These are phyloP conservation scores for Vitis hybrid DNA, from an alignment of 177 flowering plant species.

Conservation along the genomic window DNA sequence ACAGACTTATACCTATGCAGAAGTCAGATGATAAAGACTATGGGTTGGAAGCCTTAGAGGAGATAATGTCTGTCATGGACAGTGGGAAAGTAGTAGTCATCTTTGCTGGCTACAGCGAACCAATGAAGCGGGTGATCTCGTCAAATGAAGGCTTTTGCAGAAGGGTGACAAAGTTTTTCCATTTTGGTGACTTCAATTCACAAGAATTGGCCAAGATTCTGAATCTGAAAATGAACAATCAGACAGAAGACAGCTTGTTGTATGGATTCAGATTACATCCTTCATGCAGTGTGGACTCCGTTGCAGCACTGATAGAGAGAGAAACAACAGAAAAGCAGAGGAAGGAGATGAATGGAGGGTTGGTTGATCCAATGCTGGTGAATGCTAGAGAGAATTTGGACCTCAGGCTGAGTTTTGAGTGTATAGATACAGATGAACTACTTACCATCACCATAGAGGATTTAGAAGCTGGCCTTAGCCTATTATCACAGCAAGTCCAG, in stretches of 20 bases:
- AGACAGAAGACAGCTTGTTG: slow-evolving; percentile 49
- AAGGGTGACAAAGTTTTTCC: slow-evolving; percentile 92
- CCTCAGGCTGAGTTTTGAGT: slow-evolving; percentile 75
- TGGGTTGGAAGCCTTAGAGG: slow-evolving; percentile 94
- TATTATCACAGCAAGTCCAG: slow-evolving; percentile 40
- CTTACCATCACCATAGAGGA: slow-evolving; percentile 80
- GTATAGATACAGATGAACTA: slow-evolving; percentile 63
- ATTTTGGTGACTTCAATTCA: slow-evolving; percentile 69
- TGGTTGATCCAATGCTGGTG: slow-evolving; percentile 81
- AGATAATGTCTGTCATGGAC: slow-evolving; percentile 99
- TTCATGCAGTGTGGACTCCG: slow-evolving; percentile 62
- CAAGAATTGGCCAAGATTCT: slow-evolving; percentile 75
- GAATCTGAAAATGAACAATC: slow-evolving; percentile 77
- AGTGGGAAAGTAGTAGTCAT: slow-evolving; percentile 89
- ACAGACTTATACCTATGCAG: slow-evolving; percentile 88
- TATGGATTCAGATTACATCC: slow-evolving; percentile 83
- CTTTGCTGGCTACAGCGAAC: slow-evolving; percentile 95
- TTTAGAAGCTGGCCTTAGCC: slow-evolving; percentile 65
- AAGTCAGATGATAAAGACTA: slow-evolving; percentile 93
- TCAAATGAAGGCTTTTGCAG: slow-evolving; percentile 96
- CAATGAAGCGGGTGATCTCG: slow-evolving; percentile 87
- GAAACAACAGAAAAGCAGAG: slow-evolving; percentile 75
- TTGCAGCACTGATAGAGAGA: slow-evolving; percentile 56
- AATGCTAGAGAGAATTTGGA: slow-evolving; percentile 93
- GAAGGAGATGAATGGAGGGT: slow-evolving; percentile 91